Evolutionary conservation across 768 basidiomycete genomes (phyloP), one percentile per base, ranked within the genome.

Genomic region (Agaricus bisporus): DNA sequence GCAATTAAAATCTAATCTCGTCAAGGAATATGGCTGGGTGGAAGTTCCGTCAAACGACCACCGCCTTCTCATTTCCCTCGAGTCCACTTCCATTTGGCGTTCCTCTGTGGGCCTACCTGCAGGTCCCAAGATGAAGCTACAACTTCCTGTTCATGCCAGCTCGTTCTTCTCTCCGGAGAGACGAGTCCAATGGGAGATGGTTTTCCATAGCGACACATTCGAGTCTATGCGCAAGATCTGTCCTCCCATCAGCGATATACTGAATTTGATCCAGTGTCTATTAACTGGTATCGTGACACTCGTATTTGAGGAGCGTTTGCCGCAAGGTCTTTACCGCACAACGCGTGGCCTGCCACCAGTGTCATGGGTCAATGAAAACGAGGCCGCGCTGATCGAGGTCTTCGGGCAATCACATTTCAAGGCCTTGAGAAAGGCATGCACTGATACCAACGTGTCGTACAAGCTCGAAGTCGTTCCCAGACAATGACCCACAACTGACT

Each of bases 151-250:
- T 54, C 82, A 91, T 58, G 88, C 89, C 37, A 85, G 83, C 38
- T 88, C 89, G 22, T 91, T 92, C 70, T 92, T 91, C 72, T 86
- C 85, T 46, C 88, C 88, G 10, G 87, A 91, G 65, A 74, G 89
- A 60, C 81, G 87, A 56, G 79, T 91, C 43, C 88, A 91, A 65
- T 92, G 90, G 89, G 82, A 91, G 66, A 90, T 91, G 88, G 87
- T 90, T 61, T 92, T 92, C 64, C 88, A 86, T 65, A 81, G 80
- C 62, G 85, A 86, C 67, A 80, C 82, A 48, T 87, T 86, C 68
- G 83, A 84, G 61, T 83, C 81, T 26, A 77, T 85, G 52, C 75
- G 85, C 32, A 83, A 84, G 66, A 79, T 83, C 59, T 79, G 81
- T 51, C 77, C 79, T 28, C 85, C 85, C 45, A 78, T 87, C 65